Percentiles rank a stretch among this genome's conserved stretches.
phyloP scores from a whole-genome alignment of 1,284 basidiomycete species.

The Cerrena zonata region DNA sequence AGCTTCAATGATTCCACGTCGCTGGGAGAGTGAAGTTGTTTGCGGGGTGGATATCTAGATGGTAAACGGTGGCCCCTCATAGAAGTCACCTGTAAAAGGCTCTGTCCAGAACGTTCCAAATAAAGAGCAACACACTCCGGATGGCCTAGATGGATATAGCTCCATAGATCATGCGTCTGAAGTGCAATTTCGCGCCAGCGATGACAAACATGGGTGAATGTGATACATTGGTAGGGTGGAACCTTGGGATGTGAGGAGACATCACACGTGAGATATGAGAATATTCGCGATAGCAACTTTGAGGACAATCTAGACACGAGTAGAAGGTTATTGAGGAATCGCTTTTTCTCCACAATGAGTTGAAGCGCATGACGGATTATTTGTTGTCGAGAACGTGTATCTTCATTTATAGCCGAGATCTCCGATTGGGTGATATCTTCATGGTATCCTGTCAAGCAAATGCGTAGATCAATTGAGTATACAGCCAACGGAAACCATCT shows the following conservation, averaged over 20 bases:
- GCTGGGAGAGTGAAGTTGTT: too few species aligned
- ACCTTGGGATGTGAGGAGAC: too few species aligned
- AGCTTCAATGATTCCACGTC: background rate
- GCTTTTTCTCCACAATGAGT: background rate
- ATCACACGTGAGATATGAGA: too few species aligned
- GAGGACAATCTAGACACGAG: background rate
- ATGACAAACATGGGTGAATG: slow-evolving; percentile 3
- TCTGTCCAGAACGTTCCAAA: background rate
- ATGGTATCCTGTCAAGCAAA: too few species aligned
- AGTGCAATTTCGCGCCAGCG: slow-evolving; percentile 1
- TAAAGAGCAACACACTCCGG: background rate
- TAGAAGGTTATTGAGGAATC: background rate
- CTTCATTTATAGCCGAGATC: background rate
- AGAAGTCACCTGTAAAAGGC: background rate
- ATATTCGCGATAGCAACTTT: background rate
- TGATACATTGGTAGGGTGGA: background rate
- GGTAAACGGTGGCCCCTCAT: too few species aligned
- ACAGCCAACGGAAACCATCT: too few species aligned
- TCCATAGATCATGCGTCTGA: background rate
- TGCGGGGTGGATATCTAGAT: background rate
- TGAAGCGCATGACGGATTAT: background rate
- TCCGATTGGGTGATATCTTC: too few species aligned
- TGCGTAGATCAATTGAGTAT: too few species aligned
- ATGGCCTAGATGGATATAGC: background rate
- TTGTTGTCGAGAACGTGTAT: background rate